Percentiles rank a stretch among this genome's conserved stretches.
These are phyloP conservation scores for Musa beccarii DNA, from an alignment of 176 grass and related monocot genomes.

Conservation along the genomic window DNA sequence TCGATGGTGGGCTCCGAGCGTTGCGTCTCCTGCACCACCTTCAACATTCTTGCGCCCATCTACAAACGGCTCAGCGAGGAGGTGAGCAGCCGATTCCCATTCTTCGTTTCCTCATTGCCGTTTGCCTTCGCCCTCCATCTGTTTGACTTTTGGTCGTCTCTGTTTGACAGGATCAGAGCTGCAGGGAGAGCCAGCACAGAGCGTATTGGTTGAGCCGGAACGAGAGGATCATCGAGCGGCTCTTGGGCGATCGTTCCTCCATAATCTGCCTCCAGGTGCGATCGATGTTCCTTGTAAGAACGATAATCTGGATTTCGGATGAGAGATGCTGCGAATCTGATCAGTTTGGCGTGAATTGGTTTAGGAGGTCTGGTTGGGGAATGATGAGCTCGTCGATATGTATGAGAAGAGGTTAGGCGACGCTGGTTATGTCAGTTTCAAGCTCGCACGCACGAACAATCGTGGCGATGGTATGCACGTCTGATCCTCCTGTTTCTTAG, in stretches of 20 bases:
- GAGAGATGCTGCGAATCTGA: too few relatives aligned
- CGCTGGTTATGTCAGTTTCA: conserved; percentile 50
- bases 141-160: not conserved
- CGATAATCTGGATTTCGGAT: too few relatives aligned
- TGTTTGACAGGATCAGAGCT: conserved; percentile 29
- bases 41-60: conserved; percentile 46
- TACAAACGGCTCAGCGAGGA: conserved; percentile 39
- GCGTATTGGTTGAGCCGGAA: conserved; percentile 71
- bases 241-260: conserved; percentile 55
- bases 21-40: conserved; percentile 38
- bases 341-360: too few relatives aligned
- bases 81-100: conserved; percentile 14
- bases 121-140: not conserved
- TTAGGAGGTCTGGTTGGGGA: conserved; percentile 82
- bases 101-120: conserved; percentile 1
- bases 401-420: conserved; percentile 54
- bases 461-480: conserved; percentile 60
- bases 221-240: conserved; percentile 64
- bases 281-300: not conserved
- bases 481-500: not conserved
- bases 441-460: conserved; percentile 83
- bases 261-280: conserved; percentile 87
- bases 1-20: conserved; percentile 6
- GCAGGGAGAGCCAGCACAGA: conserved; percentile 69
- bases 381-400: conserved; percentile 67